Evolutionary conservation across 225 moss, liverwort and hornwort genomes (phyloP), one percentile per base, ranked within the genome.

Genomic region (Marchantia polymorpha): DNA sequence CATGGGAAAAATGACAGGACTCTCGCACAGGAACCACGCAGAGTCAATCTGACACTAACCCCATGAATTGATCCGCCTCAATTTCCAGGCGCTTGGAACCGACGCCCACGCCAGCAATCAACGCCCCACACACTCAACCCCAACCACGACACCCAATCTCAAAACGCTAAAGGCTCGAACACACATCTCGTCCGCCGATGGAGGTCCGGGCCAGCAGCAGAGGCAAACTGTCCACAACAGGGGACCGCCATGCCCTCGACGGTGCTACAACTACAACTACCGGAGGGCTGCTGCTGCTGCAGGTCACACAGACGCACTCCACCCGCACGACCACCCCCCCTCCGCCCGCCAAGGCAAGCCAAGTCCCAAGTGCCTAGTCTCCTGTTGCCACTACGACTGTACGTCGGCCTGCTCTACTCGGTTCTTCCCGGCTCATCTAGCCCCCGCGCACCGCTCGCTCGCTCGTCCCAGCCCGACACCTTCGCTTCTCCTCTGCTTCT

Each of bases 31-130:
- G 20, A 0, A 48, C 49, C 47, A 26, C 25, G 27, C 67, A 30
- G 30, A 67, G 29, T 29, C 49, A 72, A n/a, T 27, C 71, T 72
- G 11, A 48, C 71, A n/a, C 20, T 50, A 72, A 22, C 50, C 71
- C 23, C 69, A 71, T 20, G 20, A 50, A 47, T 72, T 50, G 49
- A 72, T 72, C 71, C 67, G 23, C 14, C 67, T 67, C 67, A 51
- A 72, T 72, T 72, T 72, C 71, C 71, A 72, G 31, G 15, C 19
- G 22, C 20, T 65, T 27, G 12, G 12, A 17, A 27, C 16, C 27
- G 5, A 39, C 67, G 67, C 67, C 25, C 25, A 67, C 14, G 31
- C 69, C 31, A 69, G 14, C 46, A 61, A 61, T 23, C 61, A 61
- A 22, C 31, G 50, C 49, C 71, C 16, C 13, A 50, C 12, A 22